Conservation (phyloP, 2,329 filamentous ascomycete species). For the Xylaria sp. region DNA sequence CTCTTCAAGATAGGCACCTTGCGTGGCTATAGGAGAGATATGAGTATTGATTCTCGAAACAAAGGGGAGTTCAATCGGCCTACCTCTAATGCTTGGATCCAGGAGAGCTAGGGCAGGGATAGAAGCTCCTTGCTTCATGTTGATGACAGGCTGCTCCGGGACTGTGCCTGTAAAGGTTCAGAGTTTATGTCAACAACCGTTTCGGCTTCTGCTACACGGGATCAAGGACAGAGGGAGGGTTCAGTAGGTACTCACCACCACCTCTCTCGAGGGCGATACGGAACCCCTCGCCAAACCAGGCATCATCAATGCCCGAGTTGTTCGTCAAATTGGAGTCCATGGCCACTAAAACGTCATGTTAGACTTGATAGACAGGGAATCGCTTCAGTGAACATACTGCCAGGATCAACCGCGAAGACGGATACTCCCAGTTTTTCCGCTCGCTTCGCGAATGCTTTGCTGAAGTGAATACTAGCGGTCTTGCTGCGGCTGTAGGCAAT, state of each 20-base stretch:
- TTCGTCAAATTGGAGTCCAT: not conserved
- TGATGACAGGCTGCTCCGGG: not conserved
- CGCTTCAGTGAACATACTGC: not conserved
- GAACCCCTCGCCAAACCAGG: not conserved
- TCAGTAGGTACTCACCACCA: not conserved
- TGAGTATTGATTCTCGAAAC: not conserved
- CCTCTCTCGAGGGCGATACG: not conserved
- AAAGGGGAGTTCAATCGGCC: not conserved
- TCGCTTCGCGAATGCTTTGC: conserved; percentile 32
- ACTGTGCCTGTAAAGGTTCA: not conserved
- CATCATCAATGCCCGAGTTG: not conserved
- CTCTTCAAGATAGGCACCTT: conserved; percentile 28
- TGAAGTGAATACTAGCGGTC: conserved; percentile 42
- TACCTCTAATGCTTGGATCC: conserved; percentile 18
- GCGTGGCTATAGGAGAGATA: not conserved
- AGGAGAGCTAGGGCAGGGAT: conserved; percentile 31
- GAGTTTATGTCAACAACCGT: no score
- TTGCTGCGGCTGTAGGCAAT: conserved; percentile 44
- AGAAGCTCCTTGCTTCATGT: not conserved
- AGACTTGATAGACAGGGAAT: no score
- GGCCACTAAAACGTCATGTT: not conserved
- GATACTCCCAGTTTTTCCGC: conserved; percentile 29
- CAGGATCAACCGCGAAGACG: conserved; percentile 26
- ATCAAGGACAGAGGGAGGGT: not conserved
- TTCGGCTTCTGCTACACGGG: no score